Percentiles rank a stretch among this genome's conserved stretches.
These are phyloP conservation scores for Clavispora vitiphila DNA, from an alignment of 805 yeast species.

Conservation along the genomic window DNA sequence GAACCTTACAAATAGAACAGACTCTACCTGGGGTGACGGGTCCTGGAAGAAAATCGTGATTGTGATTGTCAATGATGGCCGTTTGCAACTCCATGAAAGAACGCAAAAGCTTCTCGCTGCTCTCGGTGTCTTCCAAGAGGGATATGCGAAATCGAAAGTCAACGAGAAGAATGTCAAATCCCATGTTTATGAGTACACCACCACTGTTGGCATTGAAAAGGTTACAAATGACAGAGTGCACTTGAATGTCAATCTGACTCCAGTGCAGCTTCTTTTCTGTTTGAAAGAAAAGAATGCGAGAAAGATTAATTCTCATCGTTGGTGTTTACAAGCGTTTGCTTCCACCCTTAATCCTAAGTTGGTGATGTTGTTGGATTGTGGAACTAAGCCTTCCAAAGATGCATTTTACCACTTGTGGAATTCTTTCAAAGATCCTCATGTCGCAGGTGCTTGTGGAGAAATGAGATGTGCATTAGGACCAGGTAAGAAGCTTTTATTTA, in stretches of 20 bases:
- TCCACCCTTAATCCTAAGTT: conserved; percentile 77
- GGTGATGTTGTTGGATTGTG: conserved; percentile 85
- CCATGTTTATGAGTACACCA: conserved; percentile 90
- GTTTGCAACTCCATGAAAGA: conserved; percentile 74
- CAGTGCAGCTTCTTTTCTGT: conserved; percentile 86
- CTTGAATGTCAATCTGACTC: conserved; percentile 62
- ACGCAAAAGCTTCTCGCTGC: conserved; percentile 79
- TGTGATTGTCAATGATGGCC: conserved; percentile 86
- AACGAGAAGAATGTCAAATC: conserved; percentile 77
- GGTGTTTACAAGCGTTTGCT: conserved; percentile 94
- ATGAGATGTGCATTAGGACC: conserved; percentile 81
- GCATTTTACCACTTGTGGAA: conserved; percentile 89
- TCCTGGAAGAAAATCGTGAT: conserved; percentile 94
- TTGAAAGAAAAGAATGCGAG: conserved; percentile 83
- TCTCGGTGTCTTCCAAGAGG: conserved; percentile 90
- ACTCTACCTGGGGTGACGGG: conserved; percentile 85
- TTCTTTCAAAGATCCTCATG: conserved; percentile 71
- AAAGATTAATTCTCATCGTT: conserved; percentile 92
- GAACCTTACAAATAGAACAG: conserved; percentile 60
- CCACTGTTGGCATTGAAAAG: conserved; percentile 78
- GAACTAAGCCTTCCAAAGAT: conserved; percentile 83
- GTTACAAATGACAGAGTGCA: conserved; percentile 58
- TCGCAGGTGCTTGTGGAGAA: conserved; percentile 98
- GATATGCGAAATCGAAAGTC: conserved; percentile 88
- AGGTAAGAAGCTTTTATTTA: conserved; percentile 43